Evolutionary conservation across 164 flowering plant species (phyloP).

Genomic region (Dillenia turbinata): DNA sequence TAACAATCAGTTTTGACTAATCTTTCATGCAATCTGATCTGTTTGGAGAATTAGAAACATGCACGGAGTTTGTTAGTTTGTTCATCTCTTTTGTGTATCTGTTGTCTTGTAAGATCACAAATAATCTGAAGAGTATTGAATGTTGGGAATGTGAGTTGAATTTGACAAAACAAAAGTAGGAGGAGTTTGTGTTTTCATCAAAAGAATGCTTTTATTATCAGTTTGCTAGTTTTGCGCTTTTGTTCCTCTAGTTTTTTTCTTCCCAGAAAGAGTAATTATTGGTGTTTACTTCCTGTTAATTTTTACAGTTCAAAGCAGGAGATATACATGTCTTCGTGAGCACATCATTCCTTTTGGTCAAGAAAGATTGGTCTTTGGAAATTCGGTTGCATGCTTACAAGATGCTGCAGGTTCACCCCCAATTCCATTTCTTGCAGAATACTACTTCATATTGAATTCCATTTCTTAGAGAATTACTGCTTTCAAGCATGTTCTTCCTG

Average conservation of each 20-base stretch:
- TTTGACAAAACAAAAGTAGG: not conserved
- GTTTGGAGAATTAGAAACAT: too few relatives aligned
- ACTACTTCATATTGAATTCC: too few relatives aligned
- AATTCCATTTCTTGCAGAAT: not conserved
- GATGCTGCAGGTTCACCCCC: conserved; percentile 72
- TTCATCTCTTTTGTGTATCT: too few relatives aligned
- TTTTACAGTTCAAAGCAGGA: conserved; percentile 75
- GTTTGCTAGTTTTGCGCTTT: not conserved
- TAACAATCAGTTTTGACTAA: too few relatives aligned
- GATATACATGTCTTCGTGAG: conserved; percentile 69
- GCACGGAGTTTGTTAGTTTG: too few relatives aligned
- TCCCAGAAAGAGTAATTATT: not conserved
- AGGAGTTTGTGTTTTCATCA: too few relatives aligned
- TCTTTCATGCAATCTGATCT: too few relatives aligned
- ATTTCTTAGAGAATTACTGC: too few relatives aligned
- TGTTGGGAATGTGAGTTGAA: not conserved
- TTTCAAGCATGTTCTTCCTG: too few relatives aligned
- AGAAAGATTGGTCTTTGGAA: conserved; percentile 84
- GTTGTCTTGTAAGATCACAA: too few relatives aligned
- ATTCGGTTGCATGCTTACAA: conserved; percentile 89
- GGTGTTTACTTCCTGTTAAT: not conserved
- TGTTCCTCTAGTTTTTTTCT: not conserved
- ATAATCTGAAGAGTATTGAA: not conserved
- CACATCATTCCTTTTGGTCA: conserved; percentile 70
- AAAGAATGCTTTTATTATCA: not conserved